phyloP scores from a whole-genome alignment of 768 basidiomycete species.

The Tricholoma furcatifolium region DNA sequence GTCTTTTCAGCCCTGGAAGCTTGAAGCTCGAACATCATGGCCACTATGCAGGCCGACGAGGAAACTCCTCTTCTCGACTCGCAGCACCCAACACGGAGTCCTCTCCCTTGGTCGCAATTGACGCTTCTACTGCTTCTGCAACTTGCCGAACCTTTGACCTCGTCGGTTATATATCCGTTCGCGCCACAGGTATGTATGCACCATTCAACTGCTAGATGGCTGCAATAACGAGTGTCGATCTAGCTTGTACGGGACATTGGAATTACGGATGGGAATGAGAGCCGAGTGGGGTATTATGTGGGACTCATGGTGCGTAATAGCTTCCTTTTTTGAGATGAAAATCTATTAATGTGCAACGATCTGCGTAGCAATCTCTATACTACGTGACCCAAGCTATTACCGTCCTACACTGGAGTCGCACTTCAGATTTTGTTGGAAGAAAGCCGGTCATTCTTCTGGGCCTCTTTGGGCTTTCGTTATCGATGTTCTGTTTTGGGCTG shows the following conservation, averaged over 20 bases:
- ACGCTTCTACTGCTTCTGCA: conserved; percentile 70
- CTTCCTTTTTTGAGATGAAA: background rate
- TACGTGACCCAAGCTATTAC: conserved; percentile 73
- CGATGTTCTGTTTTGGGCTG: conserved; percentile 75
- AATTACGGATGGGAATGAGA: conserved; percentile 71
- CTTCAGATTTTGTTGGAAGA: conserved; percentile 74
- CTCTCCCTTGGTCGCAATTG: conserved; percentile 71
- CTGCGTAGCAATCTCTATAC: conserved; percentile 68
- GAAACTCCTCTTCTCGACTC: conserved; percentile 57
- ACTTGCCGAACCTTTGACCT: conserved; percentile 75
- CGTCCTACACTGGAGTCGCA: conserved; percentile 71
- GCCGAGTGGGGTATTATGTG: conserved; percentile 75
- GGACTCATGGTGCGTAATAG: conserved; percentile 59
- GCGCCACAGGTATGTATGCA: conserved; percentile 53
- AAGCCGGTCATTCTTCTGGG: conserved; percentile 74
- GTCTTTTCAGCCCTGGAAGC: too few species aligned
- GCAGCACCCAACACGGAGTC: conserved; percentile 42
- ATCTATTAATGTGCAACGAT: conserved; percentile 5
- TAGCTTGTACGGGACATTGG: conserved; percentile 70
- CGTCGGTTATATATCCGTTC: conserved; percentile 76
- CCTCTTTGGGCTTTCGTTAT: conserved; percentile 58
- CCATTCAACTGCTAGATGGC: background rate
- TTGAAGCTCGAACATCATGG: too few species aligned
- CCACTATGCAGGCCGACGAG: conserved; percentile 42
- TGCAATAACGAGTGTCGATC: conserved; percentile 5